Base-by-base conservation (phyloP, 2,329 filamentous ascomycete species). In the Colletotrichum viniferum region DNA sequence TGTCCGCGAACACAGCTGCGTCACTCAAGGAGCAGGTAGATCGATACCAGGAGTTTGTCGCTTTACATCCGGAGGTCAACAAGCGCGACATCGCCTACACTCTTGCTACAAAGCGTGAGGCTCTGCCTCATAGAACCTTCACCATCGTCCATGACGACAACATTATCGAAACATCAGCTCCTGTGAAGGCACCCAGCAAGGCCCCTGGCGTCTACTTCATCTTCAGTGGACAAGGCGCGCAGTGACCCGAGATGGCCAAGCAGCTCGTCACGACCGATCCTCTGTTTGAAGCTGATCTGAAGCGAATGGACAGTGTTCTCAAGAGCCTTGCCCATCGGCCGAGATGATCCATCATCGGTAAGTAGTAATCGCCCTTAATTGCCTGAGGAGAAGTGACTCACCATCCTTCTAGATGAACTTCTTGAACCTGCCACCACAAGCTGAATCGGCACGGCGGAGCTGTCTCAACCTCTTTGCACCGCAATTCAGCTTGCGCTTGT, bases 401-500 rank as follows among this genome's bases (percentile, higher is more conserved):
- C 16, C 8, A 36, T 16, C 18, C 5, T 52, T 43, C 24, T 18
- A 72, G 69, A 68, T 28, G 52, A 72, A 21, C 48, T 72, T 13
- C 26, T 38, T 5, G 30, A 28, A n/a, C 16, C 62, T 13, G 13
- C 24, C 1, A 36, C 48, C 2, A 24, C 18, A 12, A 72, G 69
- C 13, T 28, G 30, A 2, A 10, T 73, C 12, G 5, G 21, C 12
- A 58, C 81, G 1, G 52, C 63, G 7, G 30, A 30, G 9, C 13
- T 68, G 2, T 61, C 62, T 13, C 70, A 68, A 58, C 81, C 84
- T 7, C 26, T 83, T 3, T 85, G 81, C 68, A 85, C 83, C 8
- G 83, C 83, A 2, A 21, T 86, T 4, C 84, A 88, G 71, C 79
- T 89, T 16, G 85, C 79, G 0, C 77, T 90, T 1, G 81, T 88